phyloP scores from a whole-genome alignment of 805 yeast species.

The Wickerhamomyces strasburgensis region DNA sequence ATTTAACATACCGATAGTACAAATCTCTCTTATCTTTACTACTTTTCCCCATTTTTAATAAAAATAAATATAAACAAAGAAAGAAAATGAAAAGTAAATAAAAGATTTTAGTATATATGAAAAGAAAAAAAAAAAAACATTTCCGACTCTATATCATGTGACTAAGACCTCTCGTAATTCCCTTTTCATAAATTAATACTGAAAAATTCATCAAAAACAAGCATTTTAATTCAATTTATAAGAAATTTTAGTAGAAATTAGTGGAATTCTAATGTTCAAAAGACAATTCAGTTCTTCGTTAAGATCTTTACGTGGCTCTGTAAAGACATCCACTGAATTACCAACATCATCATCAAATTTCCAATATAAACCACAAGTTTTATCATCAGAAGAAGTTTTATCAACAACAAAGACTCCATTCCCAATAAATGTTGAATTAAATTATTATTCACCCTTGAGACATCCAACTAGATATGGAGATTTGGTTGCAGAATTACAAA shows the following conservation, averaged over 20 bases:
- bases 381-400: constrained; percentile 30
- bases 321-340: constrained; percentile 9
- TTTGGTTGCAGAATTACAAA: constrained; percentile 68
- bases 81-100: too few species aligned
- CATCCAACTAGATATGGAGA: constrained; percentile 65
- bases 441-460: constrained; percentile 74
- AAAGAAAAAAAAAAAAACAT: neutral
- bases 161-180: neutral
- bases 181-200: too few species aligned
- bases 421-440: constrained; percentile 81
- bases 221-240: too few species aligned
- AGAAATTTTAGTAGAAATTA: too few species aligned
- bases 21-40: constrained; percentile 93
- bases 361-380: constrained; percentile 33
- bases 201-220: neutral
- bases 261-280: constrained; percentile 1
- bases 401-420: constrained; percentile 47
- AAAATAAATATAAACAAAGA: too few species aligned
- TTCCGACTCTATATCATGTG: neutral
- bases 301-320: constrained; percentile 9
- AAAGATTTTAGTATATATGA: too few species aligned
- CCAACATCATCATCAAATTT: constrained; percentile 7
- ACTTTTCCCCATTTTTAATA: constrained; percentile 84
- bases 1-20: constrained; percentile 49
- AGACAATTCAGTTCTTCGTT: constrained; percentile 11